phyloP scores from a whole-genome alignment of 768 basidiomycete species.

The Paxillus ammoniavirescens region DNA sequence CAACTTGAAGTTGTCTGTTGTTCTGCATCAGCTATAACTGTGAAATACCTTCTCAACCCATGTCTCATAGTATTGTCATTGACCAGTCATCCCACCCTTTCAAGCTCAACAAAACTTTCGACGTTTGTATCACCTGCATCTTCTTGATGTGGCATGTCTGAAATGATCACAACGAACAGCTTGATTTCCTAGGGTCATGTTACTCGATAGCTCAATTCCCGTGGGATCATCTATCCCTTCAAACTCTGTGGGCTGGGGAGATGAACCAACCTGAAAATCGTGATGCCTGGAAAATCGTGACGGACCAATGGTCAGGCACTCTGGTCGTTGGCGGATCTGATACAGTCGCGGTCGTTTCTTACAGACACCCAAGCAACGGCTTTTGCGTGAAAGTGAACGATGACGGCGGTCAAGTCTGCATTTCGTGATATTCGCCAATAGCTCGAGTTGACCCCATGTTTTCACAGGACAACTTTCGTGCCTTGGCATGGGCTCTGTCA shows the following conservation, averaged over 20 bases:
- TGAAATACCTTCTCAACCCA: neutral
- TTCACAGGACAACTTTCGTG: constrained; percentile 23
- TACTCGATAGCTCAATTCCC: constrained; percentile 47
- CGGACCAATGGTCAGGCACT: constrained; percentile 48
- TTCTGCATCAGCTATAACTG: neutral
- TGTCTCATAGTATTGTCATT: neutral
- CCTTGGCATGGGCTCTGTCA: constrained; percentile 60
- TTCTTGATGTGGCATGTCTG: constrained; percentile 8
- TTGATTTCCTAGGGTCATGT: constrained; percentile 33
- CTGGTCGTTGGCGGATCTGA: constrained; percentile 46
- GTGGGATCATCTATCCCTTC: constrained; percentile 38
- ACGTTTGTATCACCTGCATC: constrained; percentile 38
- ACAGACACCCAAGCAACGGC: constrained; percentile 14
- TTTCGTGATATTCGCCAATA: neutral
- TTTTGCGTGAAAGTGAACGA: constrained; percentile 37
- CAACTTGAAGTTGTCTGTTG: too few relatives aligned
- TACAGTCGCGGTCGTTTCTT: constrained; percentile 38
- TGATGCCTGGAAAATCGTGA: constrained; percentile 44
- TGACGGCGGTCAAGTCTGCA: constrained; percentile 18
- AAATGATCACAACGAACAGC: constrained; percentile 15
- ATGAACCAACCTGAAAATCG: constrained; percentile 30
- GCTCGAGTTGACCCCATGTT: constrained; percentile 7
- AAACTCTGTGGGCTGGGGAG: constrained; percentile 36
- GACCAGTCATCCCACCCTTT: constrained; percentile 37
- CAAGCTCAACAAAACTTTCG: constrained; percentile 39